Conservation (phyloP, 2,329 filamentous ascomycete species). For the Bipolaris zeicola region DNA sequence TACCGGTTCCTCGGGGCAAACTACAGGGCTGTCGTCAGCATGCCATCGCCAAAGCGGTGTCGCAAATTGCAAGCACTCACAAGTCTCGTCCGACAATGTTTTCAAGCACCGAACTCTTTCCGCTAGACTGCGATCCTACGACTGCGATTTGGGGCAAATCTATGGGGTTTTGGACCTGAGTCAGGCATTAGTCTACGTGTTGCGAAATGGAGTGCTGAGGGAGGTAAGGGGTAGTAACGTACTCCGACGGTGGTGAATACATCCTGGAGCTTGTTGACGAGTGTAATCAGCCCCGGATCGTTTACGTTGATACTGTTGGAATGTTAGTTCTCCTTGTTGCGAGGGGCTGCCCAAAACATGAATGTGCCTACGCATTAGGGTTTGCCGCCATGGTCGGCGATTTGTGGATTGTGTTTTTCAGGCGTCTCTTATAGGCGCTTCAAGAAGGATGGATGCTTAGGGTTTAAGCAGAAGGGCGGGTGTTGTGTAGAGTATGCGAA, state of each 20-base stretch:
- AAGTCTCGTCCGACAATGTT: constrained; percentile 99
- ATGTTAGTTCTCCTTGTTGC: constrained; percentile 34
- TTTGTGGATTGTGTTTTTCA: constrained; percentile 6
- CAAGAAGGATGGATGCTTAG: constrained; percentile 10
- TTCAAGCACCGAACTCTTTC: constrained; percentile 98
- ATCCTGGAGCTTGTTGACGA: constrained; percentile 99
- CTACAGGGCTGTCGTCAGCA: constrained; percentile 56
- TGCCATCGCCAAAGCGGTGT: constrained; percentile 16
- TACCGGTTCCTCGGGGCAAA: constrained; percentile 94
- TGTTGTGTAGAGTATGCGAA: constrained; percentile 22
- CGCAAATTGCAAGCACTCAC: constrained; percentile 62
- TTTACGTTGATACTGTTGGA: constrained; percentile 70
- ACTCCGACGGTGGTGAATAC: constrained; percentile 96
- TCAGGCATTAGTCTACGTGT: constrained; percentile 39
- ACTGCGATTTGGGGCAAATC: constrained; percentile 98
- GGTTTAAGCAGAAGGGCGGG: background rate
- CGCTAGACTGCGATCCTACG: constrained; percentile 97
- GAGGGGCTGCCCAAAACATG: constrained; percentile 24
- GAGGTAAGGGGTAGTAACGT: constrained; percentile 46
- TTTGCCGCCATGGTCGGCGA: constrained; percentile 49
- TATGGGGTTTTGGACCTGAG: constrained; percentile 94
- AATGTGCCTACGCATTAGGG: constrained; percentile 48
- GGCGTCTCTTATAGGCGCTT: constrained; percentile 4
- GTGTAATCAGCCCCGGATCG: constrained; percentile 71
- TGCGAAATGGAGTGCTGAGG: constrained; percentile 9